phyloP scores from a whole-genome alignment of 192 early-diverging fungal genomes.

The Coemansia sp. region DNA sequence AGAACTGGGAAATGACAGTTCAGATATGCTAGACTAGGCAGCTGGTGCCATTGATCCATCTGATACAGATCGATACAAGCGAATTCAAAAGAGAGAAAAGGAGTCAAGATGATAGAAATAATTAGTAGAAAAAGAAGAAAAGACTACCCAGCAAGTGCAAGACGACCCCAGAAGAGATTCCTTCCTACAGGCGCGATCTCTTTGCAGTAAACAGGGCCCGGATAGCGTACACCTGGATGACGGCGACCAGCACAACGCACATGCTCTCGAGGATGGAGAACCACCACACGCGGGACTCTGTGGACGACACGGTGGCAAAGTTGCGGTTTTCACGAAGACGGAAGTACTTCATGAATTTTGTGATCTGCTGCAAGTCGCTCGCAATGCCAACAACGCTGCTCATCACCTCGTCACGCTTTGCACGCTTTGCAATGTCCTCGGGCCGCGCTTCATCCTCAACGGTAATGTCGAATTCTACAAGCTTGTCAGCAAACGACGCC shows the following conservation, averaged over 20 bases:
- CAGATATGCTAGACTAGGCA: too few species aligned
- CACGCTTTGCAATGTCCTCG: slow-evolving; percentile 58
- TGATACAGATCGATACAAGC: background rate
- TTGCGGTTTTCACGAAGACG: slow-evolving; percentile 89
- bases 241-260: slow-evolving; percentile 80
- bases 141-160: background rate
- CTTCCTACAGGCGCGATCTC: slow-evolving; percentile 49
- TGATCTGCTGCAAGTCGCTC: slow-evolving; percentile 66
- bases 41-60: background rate
- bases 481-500: slow-evolving; percentile 93
- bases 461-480: slow-evolving; percentile 93
- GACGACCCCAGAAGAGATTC: background rate
- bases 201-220: slow-evolving; percentile 85
- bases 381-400: slow-evolving; percentile 64
- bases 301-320: slow-evolving; percentile 85
- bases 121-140: slow-evolving; percentile 1
- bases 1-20: too few species aligned
- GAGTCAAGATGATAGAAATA: background rate
- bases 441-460: slow-evolving; percentile 84
- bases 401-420: slow-evolving; percentile 60
- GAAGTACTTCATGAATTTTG: slow-evolving; percentile 86
- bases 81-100: background rate
- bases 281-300: slow-evolving; percentile 88
- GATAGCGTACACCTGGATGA: slow-evolving; percentile 93
- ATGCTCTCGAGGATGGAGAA: slow-evolving; percentile 79